Evolutionary conservation across 2,329 filamentous ascomycete species (phyloP).

Genomic region (Coniochaeta sp.): DNA sequence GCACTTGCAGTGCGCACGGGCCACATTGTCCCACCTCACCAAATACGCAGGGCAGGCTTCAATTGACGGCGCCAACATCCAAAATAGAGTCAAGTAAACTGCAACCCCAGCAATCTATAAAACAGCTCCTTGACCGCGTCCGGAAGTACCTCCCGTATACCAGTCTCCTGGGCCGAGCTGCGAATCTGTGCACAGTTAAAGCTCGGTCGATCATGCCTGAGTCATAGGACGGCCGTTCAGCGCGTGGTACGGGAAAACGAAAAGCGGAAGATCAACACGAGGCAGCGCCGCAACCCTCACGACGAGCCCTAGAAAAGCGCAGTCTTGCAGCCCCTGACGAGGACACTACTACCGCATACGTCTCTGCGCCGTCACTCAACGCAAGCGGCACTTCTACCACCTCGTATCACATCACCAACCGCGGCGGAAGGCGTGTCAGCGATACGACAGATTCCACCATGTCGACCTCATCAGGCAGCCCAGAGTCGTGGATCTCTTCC

Average conservation of each 20-base stretch:
- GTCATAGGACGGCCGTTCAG: constrained; percentile 1
- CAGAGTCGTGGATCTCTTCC: constrained; percentile 95
- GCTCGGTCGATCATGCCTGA: not conserved
- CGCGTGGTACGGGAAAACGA: not conserved
- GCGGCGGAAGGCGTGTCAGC: constrained; percentile 5
- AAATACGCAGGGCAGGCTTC: not conserved
- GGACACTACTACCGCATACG: too few species aligned
- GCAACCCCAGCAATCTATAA: not conserved
- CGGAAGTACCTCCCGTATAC: not conserved
- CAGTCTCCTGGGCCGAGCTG: not conserved
- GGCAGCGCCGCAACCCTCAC: not conserved
- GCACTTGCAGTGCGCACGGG: not conserved
- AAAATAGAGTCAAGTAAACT: not conserved
- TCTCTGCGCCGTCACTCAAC: not conserved
- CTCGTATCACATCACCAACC: not conserved
- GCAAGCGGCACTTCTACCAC: not conserved
- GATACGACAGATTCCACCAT: constrained; percentile 26
- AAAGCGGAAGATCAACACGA: not conserved
- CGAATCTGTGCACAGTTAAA: not conserved
- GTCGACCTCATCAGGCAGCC: constrained; percentile 53
- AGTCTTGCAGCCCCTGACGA: not conserved
- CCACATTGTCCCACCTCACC: constrained; percentile 1
- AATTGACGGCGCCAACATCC: not conserved
- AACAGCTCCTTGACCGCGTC: not conserved
- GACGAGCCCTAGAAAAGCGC: not conserved